Evolutionary conservation across 2,329 filamentous ascomycete genomes (phyloP), one percentile per base, ranked within the genome.

Genomic region (Diaporthe batatas): DNA sequence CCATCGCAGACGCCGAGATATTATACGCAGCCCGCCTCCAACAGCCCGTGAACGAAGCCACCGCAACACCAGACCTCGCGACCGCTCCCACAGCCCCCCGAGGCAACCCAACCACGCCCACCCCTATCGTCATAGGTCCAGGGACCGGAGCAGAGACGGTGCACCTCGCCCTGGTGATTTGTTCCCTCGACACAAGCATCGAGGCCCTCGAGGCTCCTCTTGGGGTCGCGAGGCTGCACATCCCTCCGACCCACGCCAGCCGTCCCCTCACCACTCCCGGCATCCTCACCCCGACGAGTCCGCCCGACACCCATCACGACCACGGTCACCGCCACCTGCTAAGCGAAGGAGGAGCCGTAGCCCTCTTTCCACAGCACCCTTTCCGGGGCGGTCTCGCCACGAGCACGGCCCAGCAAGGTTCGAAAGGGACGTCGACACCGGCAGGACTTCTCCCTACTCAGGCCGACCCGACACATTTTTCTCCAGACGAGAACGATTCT

Each of bases 221-320:
- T 81, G 82, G 65, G 82, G 82, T 72, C 82, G 81, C 73, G 83
- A 83, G 74, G 68, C 74, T 75, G 75, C 82, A 82, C 72, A 83
- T 84, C 65, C 78, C 71, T 32, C 68, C 58, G 72, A 75, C 3
- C 75, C 14, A 75, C 75, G 42, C 75, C 77, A 47, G 75, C 72
- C 57, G 62, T 73, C 42, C 65, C 76, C 49, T 75, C 76, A 42
- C 57, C 53, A 49, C 25, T 49, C 55, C 62, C 72, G 58, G 65
- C 54, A 29, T 49, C 65, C 54, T 34, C 34, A 34, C 73, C n/a
- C 58, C 67, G 68, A 55, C 75, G 72, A 34, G 36, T 59, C 36
- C 57, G 49, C 10, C 16, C 74, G 73, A 54, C 76, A 76, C 12
- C 70, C 72, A 75, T 71, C 36, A 29, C 73, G 74, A 72, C 77